phyloP scores from a whole-genome alignment of 768 basidiomycete species.

The Amanita jacksonii region DNA sequence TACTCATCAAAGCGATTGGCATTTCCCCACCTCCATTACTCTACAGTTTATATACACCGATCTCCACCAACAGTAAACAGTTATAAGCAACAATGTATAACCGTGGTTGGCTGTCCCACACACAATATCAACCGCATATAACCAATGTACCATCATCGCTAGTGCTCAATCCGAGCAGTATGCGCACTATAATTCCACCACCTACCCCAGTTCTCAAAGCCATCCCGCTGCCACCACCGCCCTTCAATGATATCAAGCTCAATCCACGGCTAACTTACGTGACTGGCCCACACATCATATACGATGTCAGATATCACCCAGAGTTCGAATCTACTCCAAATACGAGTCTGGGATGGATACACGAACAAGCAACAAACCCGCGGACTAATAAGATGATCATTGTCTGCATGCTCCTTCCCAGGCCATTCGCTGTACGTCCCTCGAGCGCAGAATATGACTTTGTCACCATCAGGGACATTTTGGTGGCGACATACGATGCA shows the following conservation, averaged over 20 bases:
- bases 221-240: constrained; percentile 2
- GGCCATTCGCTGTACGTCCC: neutral
- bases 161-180: neutral
- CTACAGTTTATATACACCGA: neutral
- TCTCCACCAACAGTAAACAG: neutral
- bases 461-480: neutral
- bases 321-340: neutral
- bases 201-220: neutral
- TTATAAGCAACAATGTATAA: neutral
- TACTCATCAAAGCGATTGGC: no score
- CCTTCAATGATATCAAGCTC: neutral
- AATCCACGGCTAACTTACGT: constrained; percentile 1
- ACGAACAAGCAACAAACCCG: neutral
- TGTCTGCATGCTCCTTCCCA: neutral
- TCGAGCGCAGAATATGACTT: neutral
- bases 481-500: neutral
- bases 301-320: constrained; percentile 1
- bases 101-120: neutral
- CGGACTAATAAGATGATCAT: neutral
- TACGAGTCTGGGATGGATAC: constrained; percentile 4
- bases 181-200: neutral
- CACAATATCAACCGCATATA: neutral
- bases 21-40: no score
- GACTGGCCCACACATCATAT: neutral
- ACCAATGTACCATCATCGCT: constrained; percentile 6